A percentile compares a stretch with the other conserved stretches of the same genome.
Conservation (phyloP, 2,329 filamentous ascomycete species). For the Didymella keratinophila region DNA sequence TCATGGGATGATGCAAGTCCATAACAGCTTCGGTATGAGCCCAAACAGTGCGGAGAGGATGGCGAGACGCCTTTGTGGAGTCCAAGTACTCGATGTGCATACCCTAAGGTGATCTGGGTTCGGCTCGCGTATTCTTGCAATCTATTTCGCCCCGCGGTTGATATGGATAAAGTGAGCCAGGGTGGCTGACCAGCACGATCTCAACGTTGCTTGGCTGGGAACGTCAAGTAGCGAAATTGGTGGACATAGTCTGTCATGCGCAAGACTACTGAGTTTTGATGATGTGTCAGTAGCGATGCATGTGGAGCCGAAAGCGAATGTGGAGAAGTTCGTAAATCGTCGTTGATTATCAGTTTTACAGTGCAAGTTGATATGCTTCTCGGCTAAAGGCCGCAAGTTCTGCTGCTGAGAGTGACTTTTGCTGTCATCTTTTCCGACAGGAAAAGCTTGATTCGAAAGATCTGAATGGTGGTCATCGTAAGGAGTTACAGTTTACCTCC, state of each 20-base stretch:
- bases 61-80: constrained; percentile 5
- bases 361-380: not conserved
- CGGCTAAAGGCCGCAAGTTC: not conserved
- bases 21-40: constrained; percentile 1
- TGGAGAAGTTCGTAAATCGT: not conserved
- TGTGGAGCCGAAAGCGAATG: not conserved
- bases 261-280: not conserved
- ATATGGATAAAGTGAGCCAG: constrained; percentile 42
- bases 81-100: not conserved
- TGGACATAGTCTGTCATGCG: not conserved
- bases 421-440: not conserved
- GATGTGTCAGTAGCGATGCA: not conserved
- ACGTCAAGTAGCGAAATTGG: not conserved
- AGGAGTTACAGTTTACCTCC: not conserved
- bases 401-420: not conserved
- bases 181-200: constrained; percentile 7
- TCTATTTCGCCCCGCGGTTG: constrained; percentile 38
- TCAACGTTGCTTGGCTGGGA: constrained; percentile 11
- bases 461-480: not conserved
- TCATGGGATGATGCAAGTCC: not conserved
- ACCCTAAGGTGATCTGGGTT: not conserved
- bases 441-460: not conserved
- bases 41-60: not conserved
- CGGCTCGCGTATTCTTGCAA: constrained; percentile 14
- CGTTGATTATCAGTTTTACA: constrained; percentile 6